Evolutionary conservation across 2,329 filamentous ascomycete genomes (phyloP), one percentile per base, ranked within the genome.

Genomic region (Claviceps paspali): DNA sequence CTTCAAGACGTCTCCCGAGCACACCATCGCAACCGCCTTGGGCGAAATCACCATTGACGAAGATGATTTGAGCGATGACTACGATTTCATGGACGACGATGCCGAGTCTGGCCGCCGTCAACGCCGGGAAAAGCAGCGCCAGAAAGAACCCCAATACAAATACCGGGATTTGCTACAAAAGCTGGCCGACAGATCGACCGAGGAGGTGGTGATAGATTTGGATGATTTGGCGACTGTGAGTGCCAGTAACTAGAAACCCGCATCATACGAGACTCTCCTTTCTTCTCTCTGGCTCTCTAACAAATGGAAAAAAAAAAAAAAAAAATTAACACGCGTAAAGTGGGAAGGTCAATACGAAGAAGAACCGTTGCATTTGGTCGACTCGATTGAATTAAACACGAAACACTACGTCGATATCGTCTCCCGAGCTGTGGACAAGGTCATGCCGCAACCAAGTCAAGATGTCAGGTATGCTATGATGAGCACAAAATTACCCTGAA

Each of bases 371-470:
- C 76, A 79, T 48, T 66, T 96, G 34, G 80, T 93, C 15, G 73
- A 82, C 33, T 92, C 82, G 2, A 82, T 98, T 49, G 83, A 91
- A 62, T 72, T 70, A 47, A 98, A 98, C 60, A 85, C 91, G 12
- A 82, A 91, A 52, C 91, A 94, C 57, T 98, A 98, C 54, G 79
- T 96, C 47, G 91, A 98, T 52, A 73, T 96, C 41, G 62, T 96
- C 41, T 88, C 88, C 3, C 72, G 81, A 46, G 91, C 91, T 6
- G 78, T 95, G 31, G 91, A 98, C 62, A 80, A 77, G 41, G 70
- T 83, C 38, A 76, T 98, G 71, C 91, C 91, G 1, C 67, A 72
- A 43, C 80, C 87, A 29, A 81, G 74, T 11, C 68, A 68, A 37
- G 85, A 94, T 46, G 70, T 88, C 47, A 87, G 73, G 73, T 85